Base-by-base conservation (phyloP, 306 rosid species). In the Alnus glutinosa region DNA sequence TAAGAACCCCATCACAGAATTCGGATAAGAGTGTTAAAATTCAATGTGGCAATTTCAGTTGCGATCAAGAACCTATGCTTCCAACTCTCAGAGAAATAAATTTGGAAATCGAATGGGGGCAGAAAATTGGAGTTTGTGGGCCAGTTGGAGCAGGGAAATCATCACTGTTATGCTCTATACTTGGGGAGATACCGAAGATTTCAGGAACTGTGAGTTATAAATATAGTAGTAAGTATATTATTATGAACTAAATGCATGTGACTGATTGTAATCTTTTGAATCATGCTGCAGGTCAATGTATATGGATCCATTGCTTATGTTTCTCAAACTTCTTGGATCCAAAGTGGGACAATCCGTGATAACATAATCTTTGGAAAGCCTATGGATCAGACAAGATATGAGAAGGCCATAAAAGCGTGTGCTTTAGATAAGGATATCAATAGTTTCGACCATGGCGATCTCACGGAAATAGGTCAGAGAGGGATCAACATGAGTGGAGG, bases 401-500 rank as follows among this genome's bases (percentile, higher is more conserved):
- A 85, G 70, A 79, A 79, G 54, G 87, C 85, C 55, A 85, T 87
- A 49, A 84, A 72, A 71, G 77, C 84, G 1, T 87, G 90, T 77
- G 89, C 93, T 9, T 77, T 89, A 64, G 89, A 81, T 51, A 82
- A 83, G 71, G 93, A 85, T 67, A 81, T 87, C 2, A 75, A 52
- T 57, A 58, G 75, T 68, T 87, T 87, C 76, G 74, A 75, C 32
- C 85, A 89, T 30, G 90, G 90, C 44, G 90, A 87, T 75, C 89
- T 87, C 55, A 87, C 89, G 16, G 90, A 87, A 78, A 87, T 89
- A 64, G 93, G 93, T 16, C 88, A 89, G 82, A 79, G 89, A 86
- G 90, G 93, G 58, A 62, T 87, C 69, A 89, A 89, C 84, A 57
- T 89, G 90, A 89, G 92, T 70, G 92, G 90, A 50, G 92, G 90